These are phyloP conservation scores for Botryotinia globosa DNA, from an alignment of 2,329 filamentous ascomycete genomes.

Conservation along the genomic window DNA sequence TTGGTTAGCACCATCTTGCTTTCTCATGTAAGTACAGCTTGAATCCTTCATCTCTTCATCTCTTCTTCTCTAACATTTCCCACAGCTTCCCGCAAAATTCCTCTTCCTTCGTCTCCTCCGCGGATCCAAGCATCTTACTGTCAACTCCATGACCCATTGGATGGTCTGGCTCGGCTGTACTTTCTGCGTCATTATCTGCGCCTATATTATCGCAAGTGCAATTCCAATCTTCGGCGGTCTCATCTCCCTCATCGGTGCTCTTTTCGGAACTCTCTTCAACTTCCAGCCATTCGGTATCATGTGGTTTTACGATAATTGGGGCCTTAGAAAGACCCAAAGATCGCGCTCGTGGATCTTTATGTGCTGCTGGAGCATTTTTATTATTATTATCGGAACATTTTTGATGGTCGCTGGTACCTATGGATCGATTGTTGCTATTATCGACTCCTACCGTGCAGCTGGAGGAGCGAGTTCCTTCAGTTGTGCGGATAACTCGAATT, in stretches of 20 bases:
- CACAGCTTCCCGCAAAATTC: constrained; percentile 46
- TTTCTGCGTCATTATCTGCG: constrained; percentile 42
- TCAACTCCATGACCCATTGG: constrained; percentile 52
- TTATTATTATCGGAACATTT: constrained; percentile 1
- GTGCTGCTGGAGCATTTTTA: constrained; percentile 12
- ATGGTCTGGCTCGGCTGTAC: constrained; percentile 50
- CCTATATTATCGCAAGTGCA: constrained; percentile 51
- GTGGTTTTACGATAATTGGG: constrained; percentile 18
- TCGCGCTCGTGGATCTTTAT: constrained; percentile 4
- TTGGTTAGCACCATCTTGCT: constrained; percentile 45
- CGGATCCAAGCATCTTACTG: constrained; percentile 49
- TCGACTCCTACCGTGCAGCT: not conserved
- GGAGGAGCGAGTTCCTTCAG: not conserved
- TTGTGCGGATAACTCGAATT: constrained; percentile 13
- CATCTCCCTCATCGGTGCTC: constrained; percentile 9
- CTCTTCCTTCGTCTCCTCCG: constrained; percentile 55
- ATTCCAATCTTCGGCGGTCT: constrained; percentile 53
- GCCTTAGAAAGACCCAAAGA: not conserved
- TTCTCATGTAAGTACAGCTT: constrained; percentile 43
- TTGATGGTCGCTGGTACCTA: constrained; percentile 18
- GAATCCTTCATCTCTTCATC: not conserved
- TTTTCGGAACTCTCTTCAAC: constrained; percentile 14
- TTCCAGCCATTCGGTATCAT: constrained; percentile 14
- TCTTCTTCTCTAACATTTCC: not conserved
- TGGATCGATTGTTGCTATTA: constrained; percentile 11